A percentile compares a stretch with the other conserved stretches of the same genome.
Evolutionary conservation across 2,329 filamentous ascomycete genomes (phyloP).

Genomic region (Hymenoscyphus repandus): DNA sequence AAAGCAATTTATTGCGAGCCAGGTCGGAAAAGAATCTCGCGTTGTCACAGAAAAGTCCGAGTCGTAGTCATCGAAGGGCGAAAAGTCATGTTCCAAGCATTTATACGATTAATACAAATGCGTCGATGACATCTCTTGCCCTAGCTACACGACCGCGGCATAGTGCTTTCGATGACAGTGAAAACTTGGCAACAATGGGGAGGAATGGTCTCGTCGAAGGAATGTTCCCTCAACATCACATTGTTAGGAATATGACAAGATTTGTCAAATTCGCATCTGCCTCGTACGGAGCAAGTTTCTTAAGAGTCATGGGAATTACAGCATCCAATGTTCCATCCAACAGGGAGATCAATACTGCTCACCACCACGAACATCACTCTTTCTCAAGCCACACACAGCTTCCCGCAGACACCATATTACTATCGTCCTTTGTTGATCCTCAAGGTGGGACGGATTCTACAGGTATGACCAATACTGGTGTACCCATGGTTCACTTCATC

Average conservation of each 20-base stretch:
- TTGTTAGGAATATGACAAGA: slow-evolving; percentile 56
- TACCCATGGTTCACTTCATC: slow-evolving; percentile 51
- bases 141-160: slow-evolving; percentile 29
- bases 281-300: slow-evolving; percentile 58
- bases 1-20: slow-evolving; percentile 30
- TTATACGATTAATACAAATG: slow-evolving; percentile 53
- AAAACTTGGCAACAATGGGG: slow-evolving; percentile 25
- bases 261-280: slow-evolving; percentile 65
- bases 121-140: slow-evolving; percentile 27
- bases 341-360: slow-evolving; percentile 31
- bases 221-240: slow-evolving; percentile 53
- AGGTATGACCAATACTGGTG: slow-evolving; percentile 45
- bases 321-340: slow-evolving; percentile 39
- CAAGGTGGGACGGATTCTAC: slow-evolving; percentile 45
- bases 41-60: slow-evolving; percentile 13
- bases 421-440: slow-evolving; percentile 52
- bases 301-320: slow-evolving; percentile 58
- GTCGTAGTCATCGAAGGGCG: slow-evolving; percentile 29
- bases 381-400: slow-evolving; percentile 60
- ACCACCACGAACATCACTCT: slow-evolving; percentile 55
- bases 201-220: slow-evolving; percentile 50
- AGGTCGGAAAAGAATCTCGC: slow-evolving; percentile 33
- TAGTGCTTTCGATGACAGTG: slow-evolving; percentile 25
- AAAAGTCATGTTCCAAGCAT: slow-evolving; percentile 42
- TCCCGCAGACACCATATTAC: slow-evolving; percentile 49